Percentiles rank a stretch among this genome's conserved stretches.
Evolutionary conservation across 2,329 filamentous ascomycete species (phyloP).

Genomic region (Xylariaceae sp.): DNA sequence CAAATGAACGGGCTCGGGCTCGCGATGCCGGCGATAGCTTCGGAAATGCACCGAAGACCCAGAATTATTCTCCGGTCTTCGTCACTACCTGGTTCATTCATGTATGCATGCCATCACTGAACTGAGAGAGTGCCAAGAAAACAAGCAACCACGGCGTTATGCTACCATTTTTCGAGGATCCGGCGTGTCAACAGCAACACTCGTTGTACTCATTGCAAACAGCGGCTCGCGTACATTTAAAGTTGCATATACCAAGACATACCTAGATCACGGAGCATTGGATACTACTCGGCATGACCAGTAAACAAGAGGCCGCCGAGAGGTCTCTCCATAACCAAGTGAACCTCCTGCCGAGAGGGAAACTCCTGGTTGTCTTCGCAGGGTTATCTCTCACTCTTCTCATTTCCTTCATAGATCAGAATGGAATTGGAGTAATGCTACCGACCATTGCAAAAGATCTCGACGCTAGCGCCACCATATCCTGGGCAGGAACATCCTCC

Average conservation of each 20-base stretch:
- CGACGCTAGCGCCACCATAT: conserved; percentile 16
- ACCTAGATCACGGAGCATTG: background rate
- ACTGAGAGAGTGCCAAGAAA: background rate
- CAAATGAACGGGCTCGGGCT: background rate
- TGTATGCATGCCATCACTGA: background rate
- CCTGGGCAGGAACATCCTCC: conserved; percentile 22
- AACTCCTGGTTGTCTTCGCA: conserved; percentile 3
- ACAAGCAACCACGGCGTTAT: background rate
- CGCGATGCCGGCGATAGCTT: background rate
- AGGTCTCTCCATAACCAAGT: conserved; percentile 14
- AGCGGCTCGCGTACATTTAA: background rate
- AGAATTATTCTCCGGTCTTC: background rate
- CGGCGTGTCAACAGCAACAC: background rate
- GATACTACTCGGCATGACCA: conserved; percentile 5
- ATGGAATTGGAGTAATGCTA: conserved; percentile 22
- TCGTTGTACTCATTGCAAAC: background rate
- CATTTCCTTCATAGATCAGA: conserved; percentile 16
- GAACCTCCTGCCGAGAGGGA: conserved; percentile 1
- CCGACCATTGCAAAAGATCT: conserved; percentile 22
- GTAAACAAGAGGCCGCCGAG: conserved; percentile 7
- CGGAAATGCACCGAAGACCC: background rate
- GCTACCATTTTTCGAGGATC: background rate
- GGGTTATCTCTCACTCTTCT: conserved; percentile 8
- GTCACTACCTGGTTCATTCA: background rate
- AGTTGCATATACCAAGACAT: background rate